Base-by-base conservation (phyloP, 257 asterid species). In the Capsicum baccatum region DNA sequence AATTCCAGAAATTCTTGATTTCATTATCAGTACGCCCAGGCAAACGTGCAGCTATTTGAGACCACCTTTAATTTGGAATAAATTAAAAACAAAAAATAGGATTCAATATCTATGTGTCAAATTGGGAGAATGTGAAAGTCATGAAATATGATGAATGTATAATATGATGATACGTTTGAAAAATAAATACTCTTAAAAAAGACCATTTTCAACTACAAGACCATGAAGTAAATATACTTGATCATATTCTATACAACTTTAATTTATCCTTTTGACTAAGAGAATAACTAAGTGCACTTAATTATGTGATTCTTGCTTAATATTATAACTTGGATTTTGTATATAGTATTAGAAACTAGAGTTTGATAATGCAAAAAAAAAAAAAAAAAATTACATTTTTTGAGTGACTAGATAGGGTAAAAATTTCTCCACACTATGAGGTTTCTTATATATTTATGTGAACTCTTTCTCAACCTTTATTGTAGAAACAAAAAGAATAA, bases 21-120 rank as follows among this genome's bases (percentile, higher is more conserved):
- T 92, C 95, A 21, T 92, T 92, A 39, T 92, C 95, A 0, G 95
- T 91, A 6, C 95, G 90, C 6, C 95, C 95, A 0, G 94, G 95
- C 83, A 92, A 80, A 57, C 95, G 89, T 11, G 94, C 88, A 6
- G 95, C 95, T 8, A 92, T 92, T 84, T 91, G 94, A n/a, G 95
- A 92, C 95, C 95, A 92, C 76, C 95, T 92, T 60, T 26, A 26
- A 26, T 26, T 26, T 55, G 3, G 3, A 39, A 17, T 52, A 68
- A 84, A 48, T 42, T 39, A 39, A 39, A 39, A 39, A 39, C 4
- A 67, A 17, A 3, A 42, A 39, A 6, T 14, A 55, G 9, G 9
- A 64, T 58, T 69, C 54, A 82, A 19, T 47, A 9, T 8, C 19
- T n/a, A 33, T 48, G n/a, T 8, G 9, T 74, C 52, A 39, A 39